Conservation (phyloP, 1,284 basidiomycete genomes). For the Ceratobasidium theobromae region DNA sequence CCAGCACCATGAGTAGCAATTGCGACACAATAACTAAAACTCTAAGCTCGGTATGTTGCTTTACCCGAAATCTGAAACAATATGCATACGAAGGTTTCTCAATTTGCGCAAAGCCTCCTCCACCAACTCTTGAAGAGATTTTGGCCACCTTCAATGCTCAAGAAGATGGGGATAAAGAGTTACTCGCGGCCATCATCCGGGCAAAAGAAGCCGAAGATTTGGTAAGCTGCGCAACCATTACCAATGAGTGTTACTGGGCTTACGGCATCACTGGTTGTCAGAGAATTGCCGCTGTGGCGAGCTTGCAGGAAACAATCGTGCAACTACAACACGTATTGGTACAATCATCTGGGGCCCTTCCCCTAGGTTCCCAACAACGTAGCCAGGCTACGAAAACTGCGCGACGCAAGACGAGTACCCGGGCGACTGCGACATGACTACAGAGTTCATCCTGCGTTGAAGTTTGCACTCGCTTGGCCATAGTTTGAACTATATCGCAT, state of each 20-base stretch:
- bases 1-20: not conserved
- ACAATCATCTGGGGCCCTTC: not conserved
- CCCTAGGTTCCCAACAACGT: not conserved
- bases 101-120: not conserved
- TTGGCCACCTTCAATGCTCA: constrained; percentile 11
- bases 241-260: not conserved
- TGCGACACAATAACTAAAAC: constrained; percentile 13
- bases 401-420: not conserved
- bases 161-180: constrained; percentile 21
- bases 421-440: not conserved
- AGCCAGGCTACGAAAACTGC: not conserved
- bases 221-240: not conserved
- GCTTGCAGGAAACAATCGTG: constrained; percentile 18
- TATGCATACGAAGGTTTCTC: not conserved
- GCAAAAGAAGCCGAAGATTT: constrained; percentile 27
- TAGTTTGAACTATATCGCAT: no score
- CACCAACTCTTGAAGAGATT: constrained; percentile 26
- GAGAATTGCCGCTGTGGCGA: constrained; percentile 18
- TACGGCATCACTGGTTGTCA: not conserved
- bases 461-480: no score
- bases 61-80: not conserved
- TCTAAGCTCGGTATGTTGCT: constrained; percentile 5
- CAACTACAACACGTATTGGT: constrained; percentile 10
- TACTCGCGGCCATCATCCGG: constrained; percentile 23
- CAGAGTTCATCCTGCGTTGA: not conserved